A percentile compares a stretch with the other conserved stretches of the same genome.
Evolutionary conservation across 306 rosid genomes (phyloP).

Genomic region (Amphicarpaea edgeworthii): DNA sequence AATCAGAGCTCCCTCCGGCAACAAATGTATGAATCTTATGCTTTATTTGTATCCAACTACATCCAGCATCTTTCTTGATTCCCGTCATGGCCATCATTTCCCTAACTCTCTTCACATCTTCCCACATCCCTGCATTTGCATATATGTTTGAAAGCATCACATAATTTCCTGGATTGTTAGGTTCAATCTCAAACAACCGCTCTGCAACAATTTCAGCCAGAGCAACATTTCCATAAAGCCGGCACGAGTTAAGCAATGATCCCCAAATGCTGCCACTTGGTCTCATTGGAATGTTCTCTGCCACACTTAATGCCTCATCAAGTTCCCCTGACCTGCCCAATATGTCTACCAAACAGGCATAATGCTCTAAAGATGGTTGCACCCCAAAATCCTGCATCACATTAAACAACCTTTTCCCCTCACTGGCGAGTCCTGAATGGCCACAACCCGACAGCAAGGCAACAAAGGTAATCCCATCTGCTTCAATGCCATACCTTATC

Average conservation of each 20-base stretch:
- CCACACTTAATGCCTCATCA: constrained; percentile 51
- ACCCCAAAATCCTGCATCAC: constrained; percentile 56
- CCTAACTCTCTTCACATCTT: constrained; percentile 57
- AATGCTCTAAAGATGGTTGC: constrained; percentile 58
- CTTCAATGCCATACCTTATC: constrained; percentile 46
- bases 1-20: constrained; percentile 59
- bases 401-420: constrained; percentile 53
- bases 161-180: constrained; percentile 63
- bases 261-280: constrained; percentile 69
- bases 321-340: constrained; percentile 62
- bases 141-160: constrained; percentile 70
- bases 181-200: constrained; percentile 59
- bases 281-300: constrained; percentile 63
- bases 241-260: constrained; percentile 64
- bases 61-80: constrained; percentile 62
- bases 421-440: constrained; percentile 56
- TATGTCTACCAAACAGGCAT: constrained; percentile 64
- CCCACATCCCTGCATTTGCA: constrained; percentile 66
- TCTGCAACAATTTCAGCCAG: constrained; percentile 54
- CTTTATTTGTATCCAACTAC: constrained; percentile 64
- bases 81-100: constrained; percentile 62
- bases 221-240: constrained; percentile 55
- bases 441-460: constrained; percentile 68
- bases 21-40: constrained; percentile 60
- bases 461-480: constrained; percentile 63